These are phyloP conservation scores for Viola pubescens DNA, from an alignment of 441 rosid species.

Conservation along the genomic window DNA sequence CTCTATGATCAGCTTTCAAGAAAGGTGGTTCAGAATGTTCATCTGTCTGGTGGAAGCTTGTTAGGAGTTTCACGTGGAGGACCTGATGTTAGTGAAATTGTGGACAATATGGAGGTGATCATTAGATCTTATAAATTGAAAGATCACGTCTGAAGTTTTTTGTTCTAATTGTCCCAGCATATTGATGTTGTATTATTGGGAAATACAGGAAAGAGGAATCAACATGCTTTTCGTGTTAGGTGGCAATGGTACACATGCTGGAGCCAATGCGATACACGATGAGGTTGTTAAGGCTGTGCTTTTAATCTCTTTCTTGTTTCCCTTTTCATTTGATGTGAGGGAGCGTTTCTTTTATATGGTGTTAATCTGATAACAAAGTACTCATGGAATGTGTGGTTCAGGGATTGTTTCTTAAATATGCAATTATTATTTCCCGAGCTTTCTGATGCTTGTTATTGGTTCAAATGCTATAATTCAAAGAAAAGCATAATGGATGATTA, in stretches of 20 bases:
- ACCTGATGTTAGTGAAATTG: conserved; percentile 64
- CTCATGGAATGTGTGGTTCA: background rate
- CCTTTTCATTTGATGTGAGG: background rate
- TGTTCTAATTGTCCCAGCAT: conserved; percentile 1
- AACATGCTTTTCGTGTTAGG: conserved; percentile 98
- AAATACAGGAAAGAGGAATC: conserved; percentile 79
- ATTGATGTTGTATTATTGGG: conserved; percentile 17
- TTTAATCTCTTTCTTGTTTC: conserved; percentile 3
- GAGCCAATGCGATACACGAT: conserved; percentile 84
- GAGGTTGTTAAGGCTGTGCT: conserved; percentile 48
- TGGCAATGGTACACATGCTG: conserved; percentile 97
- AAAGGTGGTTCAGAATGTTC: conserved; percentile 88
- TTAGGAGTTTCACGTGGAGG: conserved; percentile 99
- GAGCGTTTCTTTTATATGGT: background rate
- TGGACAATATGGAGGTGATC: conserved; percentile 70
- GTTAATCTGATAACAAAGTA: conserved; percentile 1
- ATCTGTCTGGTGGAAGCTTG: conserved; percentile 97
- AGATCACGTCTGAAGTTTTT: background rate
- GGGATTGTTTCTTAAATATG: background rate
- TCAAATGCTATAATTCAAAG: no score
- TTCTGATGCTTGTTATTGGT: background rate
- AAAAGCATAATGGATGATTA: no score
- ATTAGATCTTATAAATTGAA: conserved; percentile 5
- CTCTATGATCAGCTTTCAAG: conserved; percentile 59
- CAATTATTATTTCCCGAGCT: background rate